Conservation (phyloP, 805 yeast species). For the Teunomyces funiuensis region DNA sequence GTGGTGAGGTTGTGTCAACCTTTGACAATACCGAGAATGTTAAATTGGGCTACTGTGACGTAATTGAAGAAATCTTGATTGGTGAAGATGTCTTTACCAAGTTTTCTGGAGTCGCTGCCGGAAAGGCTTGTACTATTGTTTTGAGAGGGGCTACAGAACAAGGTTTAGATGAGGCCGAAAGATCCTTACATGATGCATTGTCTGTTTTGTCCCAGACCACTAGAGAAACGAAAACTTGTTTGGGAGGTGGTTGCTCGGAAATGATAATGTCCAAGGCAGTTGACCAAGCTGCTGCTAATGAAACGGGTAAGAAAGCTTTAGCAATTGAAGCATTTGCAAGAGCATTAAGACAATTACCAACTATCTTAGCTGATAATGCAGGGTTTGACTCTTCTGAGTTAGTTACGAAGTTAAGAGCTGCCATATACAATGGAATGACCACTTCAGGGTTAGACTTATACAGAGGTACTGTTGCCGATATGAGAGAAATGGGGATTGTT, state of each 20-base stretch:
- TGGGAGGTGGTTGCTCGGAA: constrained; percentile 92
- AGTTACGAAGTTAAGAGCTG: constrained; percentile 84
- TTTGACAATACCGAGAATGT: constrained; percentile 90
- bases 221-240: constrained; percentile 82
- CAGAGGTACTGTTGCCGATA: constrained; percentile 83
- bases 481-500: constrained; percentile 90
- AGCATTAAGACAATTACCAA: constrained; percentile 92
- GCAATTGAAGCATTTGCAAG: constrained; percentile 94
- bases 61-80: constrained; percentile 86
- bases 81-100: constrained; percentile 91
- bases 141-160: constrained; percentile 61
- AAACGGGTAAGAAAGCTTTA: constrained; percentile 86
- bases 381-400: constrained; percentile 93
- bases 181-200: constrained; percentile 85
- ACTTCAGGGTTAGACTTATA: constrained; percentile 90
- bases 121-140: constrained; percentile 95
- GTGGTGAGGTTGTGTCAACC: constrained; percentile 97
- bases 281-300: constrained; percentile 87
- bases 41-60: constrained; percentile 82
- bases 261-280: constrained; percentile 96
- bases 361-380: constrained; percentile 94
- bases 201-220: constrained; percentile 95
- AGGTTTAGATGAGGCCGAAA: constrained; percentile 48
- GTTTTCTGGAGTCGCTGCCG: constrained; percentile 93
- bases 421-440: constrained; percentile 87